Evolutionary conservation across 2,329 filamentous ascomycete genomes (phyloP).

Genomic region (Amauroascus verrucosus): DNA sequence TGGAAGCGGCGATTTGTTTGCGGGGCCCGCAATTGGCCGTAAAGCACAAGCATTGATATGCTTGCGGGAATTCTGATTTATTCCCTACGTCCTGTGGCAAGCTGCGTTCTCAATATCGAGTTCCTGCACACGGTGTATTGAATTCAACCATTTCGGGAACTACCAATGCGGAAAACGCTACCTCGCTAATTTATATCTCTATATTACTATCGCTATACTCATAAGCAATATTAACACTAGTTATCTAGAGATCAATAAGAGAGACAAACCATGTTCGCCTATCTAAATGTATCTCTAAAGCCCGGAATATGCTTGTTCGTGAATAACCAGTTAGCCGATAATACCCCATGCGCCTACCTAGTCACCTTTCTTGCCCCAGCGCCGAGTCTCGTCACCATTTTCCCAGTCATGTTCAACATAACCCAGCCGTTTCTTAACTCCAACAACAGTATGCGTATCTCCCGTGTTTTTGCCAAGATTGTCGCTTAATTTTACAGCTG

Average conservation of each 20-base stretch:
- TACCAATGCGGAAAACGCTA: background rate
- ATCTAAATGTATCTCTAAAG: background rate
- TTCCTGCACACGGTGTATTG: background rate
- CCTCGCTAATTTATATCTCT: background rate
- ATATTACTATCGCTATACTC: background rate
- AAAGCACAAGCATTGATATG: background rate
- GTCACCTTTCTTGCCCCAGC: slow-evolving; percentile 53
- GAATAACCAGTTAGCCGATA: background rate
- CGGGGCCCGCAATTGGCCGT: background rate
- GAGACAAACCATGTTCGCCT: background rate
- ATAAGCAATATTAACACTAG: too few species aligned
- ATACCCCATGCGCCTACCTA: background rate
- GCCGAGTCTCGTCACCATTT: slow-evolving; percentile 68
- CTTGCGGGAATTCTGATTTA: background rate
- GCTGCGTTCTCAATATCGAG: background rate
- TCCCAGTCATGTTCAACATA: slow-evolving; percentile 80
- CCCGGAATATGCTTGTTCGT: background rate
- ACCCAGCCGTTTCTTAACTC: slow-evolving; percentile 74
- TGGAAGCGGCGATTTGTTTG: slow-evolving; percentile 5
- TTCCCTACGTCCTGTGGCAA: background rate
- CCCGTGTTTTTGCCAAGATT: slow-evolving; percentile 94
- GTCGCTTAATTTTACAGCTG: slow-evolving; percentile 86
- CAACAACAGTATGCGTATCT: slow-evolving; percentile 63
- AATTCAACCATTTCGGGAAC: background rate
- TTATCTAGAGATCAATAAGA: too few species aligned